Evolutionary conservation across 345 rosid species (phyloP).

Genomic region (Syzygium jambos): DNA sequence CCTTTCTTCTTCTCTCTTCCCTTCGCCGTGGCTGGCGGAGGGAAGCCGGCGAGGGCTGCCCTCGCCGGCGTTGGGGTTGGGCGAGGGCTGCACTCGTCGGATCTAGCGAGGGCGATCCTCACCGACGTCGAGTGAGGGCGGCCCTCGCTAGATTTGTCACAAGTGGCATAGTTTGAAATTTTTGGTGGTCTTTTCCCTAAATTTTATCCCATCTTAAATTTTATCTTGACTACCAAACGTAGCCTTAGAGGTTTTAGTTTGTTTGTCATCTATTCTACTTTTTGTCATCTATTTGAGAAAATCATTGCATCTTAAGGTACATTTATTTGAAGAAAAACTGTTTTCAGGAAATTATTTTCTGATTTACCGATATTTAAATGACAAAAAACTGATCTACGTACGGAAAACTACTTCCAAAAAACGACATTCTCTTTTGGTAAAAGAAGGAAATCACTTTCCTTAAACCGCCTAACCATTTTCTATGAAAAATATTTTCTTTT

Average conservation of each 20-base stretch:
- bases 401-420: background rate
- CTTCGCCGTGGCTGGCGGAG: no score
- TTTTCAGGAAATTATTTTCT: accelerated
- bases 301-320: background rate
- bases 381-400: background rate
- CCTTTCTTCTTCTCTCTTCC: no score
- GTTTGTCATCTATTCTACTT: background rate
- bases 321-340: accelerated
- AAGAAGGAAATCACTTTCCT: background rate
- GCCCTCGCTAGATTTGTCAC: no score
- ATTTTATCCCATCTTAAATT: no score
- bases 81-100: no score
- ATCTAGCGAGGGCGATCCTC: no score
- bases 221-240: no score
- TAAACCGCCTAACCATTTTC: background rate
- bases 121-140: no score
- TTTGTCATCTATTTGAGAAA: background rate
- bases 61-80: no score
- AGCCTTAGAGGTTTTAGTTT: background rate
- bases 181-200: no score
- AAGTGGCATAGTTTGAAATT: no score
- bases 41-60: no score
- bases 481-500: background rate
- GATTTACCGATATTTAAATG: background rate
- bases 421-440: background rate